phyloP scores from a whole-genome alignment of 2,329 filamentous ascomycete species.

The Paecilomyces formosus region DNA sequence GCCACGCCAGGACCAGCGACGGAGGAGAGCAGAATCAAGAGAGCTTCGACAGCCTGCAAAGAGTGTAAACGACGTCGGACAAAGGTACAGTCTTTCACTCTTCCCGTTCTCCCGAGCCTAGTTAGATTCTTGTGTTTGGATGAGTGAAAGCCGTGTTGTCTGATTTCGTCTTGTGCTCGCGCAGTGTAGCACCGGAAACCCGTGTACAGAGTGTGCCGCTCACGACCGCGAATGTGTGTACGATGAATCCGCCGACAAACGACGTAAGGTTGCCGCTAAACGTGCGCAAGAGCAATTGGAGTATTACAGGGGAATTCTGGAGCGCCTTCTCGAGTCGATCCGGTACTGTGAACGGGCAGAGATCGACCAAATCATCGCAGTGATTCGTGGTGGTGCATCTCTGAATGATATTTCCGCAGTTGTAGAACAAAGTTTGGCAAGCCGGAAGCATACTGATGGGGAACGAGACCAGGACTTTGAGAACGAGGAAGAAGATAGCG shows the following conservation, averaged over 20 bases:
- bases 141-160: neutral
- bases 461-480: neutral
- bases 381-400: constrained; percentile 17
- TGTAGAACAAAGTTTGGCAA: neutral
- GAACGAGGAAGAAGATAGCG: neutral
- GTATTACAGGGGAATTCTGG: constrained; percentile 17
- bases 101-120: neutral
- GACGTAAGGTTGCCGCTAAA: constrained; percentile 25
- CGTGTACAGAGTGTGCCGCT: constrained; percentile 26
- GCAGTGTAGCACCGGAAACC: constrained; percentile 22
- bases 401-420: neutral
- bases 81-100: constrained; percentile 19
- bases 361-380: constrained; percentile 17
- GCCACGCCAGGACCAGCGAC: constrained; percentile 6
- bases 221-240: constrained; percentile 26
- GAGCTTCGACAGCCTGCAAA: constrained; percentile 29
- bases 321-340: constrained; percentile 19
- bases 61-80: constrained; percentile 31
- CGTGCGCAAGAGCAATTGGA: constrained; percentile 22
- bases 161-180: constrained; percentile 2
- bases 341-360: constrained; percentile 12
- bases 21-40: constrained; percentile 25
- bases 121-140: neutral
- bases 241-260: constrained; percentile 27
- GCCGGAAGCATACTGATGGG: neutral